These are phyloP conservation scores for Corynascus novoguineensis DNA, from an alignment of 495 filamentous ascomycete genomes.

Conservation along the genomic window DNA sequence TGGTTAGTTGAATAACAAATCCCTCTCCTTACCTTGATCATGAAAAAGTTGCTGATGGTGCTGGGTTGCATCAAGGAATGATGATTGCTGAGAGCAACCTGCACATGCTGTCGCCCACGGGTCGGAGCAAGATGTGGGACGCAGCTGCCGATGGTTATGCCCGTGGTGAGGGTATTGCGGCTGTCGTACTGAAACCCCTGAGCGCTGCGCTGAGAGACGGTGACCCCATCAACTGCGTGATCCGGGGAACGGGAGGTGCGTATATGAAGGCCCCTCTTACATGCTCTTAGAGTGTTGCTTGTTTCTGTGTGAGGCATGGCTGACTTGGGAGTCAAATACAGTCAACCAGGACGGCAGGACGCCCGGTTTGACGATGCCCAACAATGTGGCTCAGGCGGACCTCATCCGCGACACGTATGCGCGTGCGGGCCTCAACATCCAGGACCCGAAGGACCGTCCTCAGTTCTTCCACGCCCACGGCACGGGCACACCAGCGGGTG, in stretches of 20 bases:
- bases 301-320: background rate
- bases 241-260: conserved; percentile 41
- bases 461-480: conserved; percentile 45
- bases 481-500: conserved; percentile 31
- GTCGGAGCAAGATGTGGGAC: conserved; percentile 53
- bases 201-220: conserved; percentile 42
- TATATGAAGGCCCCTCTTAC: too few species aligned
- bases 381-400: conserved; percentile 42
- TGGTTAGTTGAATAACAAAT: background rate
- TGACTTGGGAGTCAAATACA: background rate
- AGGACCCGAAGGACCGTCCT: conserved; percentile 21
- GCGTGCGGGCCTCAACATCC: conserved; percentile 24
- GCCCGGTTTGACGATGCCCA: conserved; percentile 49
- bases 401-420: conserved; percentile 46
- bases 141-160: conserved; percentile 56
- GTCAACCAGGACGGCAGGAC: conserved; percentile 52
- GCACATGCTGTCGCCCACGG: conserved; percentile 35
- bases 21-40: too few species aligned
- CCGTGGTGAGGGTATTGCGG: conserved; percentile 53
- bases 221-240: conserved; percentile 54
- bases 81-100: conserved; percentile 28
- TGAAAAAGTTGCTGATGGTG: background rate
- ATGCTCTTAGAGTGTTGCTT: background rate
- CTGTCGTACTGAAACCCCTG: conserved; percentile 51
- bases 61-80: background rate